Conservation (phyloP, 2,329 filamentous ascomycete species). For the Geosmithia morbida region DNA sequence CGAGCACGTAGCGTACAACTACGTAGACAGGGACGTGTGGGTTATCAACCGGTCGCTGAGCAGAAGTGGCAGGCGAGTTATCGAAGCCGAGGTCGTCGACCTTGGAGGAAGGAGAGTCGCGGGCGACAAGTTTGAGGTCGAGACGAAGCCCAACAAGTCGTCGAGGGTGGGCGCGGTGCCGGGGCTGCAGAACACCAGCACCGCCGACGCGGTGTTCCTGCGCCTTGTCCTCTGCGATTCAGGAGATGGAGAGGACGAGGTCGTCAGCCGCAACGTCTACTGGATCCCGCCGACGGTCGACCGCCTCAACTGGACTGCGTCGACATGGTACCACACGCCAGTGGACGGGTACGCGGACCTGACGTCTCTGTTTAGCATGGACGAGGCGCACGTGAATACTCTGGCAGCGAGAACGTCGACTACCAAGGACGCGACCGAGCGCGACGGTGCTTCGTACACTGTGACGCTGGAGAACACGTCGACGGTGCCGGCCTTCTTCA, state of each 20-base stretch:
- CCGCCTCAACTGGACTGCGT: conserved; percentile 36
- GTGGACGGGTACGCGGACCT: conserved; percentile 34
- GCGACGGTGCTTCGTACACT: conserved; percentile 6
- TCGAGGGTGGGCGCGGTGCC: conserved; percentile 12
- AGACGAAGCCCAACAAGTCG: conserved; percentile 28
- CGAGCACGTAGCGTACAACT: conserved; percentile 43
- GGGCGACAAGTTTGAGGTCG: conserved; percentile 11
- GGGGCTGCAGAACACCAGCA: conserved; percentile 10
- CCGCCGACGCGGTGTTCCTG: conserved; percentile 30
- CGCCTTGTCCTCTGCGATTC: conserved; percentile 28
- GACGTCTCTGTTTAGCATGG: conserved; percentile 24
- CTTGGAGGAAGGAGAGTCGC: conserved; percentile 26
- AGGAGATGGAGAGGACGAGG: conserved; percentile 4
- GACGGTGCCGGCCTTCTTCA: conserved; percentile 39
- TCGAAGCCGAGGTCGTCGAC: conserved; percentile 35
- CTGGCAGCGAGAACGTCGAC: conserved; percentile 3
- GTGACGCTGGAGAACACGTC: conserved; percentile 37
- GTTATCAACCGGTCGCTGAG: conserved; percentile 38
- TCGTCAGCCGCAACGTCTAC: conserved; percentile 44
- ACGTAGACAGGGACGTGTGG: conserved; percentile 27
- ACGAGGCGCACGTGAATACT: conserved; percentile 17
- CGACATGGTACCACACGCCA: conserved; percentile 45
- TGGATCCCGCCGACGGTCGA: conserved; percentile 36
- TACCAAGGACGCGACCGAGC: conserved; percentile 3
- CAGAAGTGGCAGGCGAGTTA: conserved; percentile 19